Base-by-base conservation (phyloP, 108 stramenopile species). In the Aurantiochytrium sp. region DNA sequence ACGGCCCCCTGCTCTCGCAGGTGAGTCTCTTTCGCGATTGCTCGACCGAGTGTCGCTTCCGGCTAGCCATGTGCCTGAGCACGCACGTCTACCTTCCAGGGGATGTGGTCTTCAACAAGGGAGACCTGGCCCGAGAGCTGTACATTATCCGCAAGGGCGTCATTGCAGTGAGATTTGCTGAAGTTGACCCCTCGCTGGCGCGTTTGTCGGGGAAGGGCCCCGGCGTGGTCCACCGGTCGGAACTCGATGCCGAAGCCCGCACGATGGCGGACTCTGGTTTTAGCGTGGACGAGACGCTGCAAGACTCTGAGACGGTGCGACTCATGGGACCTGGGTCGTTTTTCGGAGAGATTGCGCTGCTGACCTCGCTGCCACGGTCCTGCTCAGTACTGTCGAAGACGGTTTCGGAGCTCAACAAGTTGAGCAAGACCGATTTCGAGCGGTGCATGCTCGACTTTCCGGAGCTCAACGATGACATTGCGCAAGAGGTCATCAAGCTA, bases 101-200 rank as follows among this genome's bases (percentile, higher is more conserved):
- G 12, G 73, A 81, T 4, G 32, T 81, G 0, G 45, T 81, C 30
- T 81, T 81, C 3, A 41, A 81, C 1, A 41, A 81, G 30, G 73
- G 73, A 6, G 73, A 81, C 19, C 39, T 48, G 6, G 73, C 73
- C 6, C 39, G 45, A 6, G 73, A 41, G 45, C 73, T 81, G 12
- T 81, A 81, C 73, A 81, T 81, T 6, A 48, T 81, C 24, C 73
- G 73, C 3, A 48, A 81, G 24, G 73, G 73, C 12, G 73, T 81
- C 17, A 48, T 81, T 41, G 59, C 59, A 6, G 59, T 65, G 8
- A 30, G 10, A 12, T 65, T 65, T 2, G 59, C 15, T 34, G 59
- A 65, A 27, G 34, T 65, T 0, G 59, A 65, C 34, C 32, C 27
- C 0, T 10, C 15, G 8, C 19, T 65, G 32, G 32, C 27, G 19